Evolutionary conservation across 2,329 filamentous ascomycete genomes (phyloP).

Genomic region (Colletotrichum sp.): DNA sequence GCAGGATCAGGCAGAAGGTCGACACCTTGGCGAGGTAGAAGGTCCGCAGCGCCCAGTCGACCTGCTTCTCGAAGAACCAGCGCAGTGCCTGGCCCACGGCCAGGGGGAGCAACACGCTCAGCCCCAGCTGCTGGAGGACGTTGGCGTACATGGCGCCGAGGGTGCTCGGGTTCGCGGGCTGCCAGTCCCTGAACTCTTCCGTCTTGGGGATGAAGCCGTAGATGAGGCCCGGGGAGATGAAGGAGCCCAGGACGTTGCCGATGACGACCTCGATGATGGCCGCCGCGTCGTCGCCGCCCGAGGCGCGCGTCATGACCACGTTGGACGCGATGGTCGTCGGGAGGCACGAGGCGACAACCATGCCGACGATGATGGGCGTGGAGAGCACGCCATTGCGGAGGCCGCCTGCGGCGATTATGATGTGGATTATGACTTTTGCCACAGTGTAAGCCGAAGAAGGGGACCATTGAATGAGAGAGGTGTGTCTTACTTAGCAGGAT

Average conservation of each 20-base stretch:
- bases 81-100: slow-evolving; percentile 65
- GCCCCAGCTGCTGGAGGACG: slow-evolving; percentile 71
- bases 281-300: slow-evolving; percentile 70
- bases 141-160: slow-evolving; percentile 66
- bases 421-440: slow-evolving; percentile 45
- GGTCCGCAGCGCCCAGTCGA: slow-evolving; percentile 55
- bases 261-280: slow-evolving; percentile 72
- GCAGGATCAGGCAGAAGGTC: slow-evolving; percentile 48
- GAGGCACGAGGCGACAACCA: slow-evolving; percentile 69
- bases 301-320: slow-evolving; percentile 73
- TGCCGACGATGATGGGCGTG: slow-evolving; percentile 67
- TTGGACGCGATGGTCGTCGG: slow-evolving; percentile 77
- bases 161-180: slow-evolving; percentile 54
- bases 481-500: slow-evolving; percentile 57
- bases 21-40: slow-evolving; percentile 57
- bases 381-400: slow-evolving; percentile 62
- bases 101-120: slow-evolving; percentile 70
- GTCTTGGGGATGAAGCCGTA: slow-evolving; percentile 61
- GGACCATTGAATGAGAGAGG: background rate
- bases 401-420: slow-evolving; percentile 50
- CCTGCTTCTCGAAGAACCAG: slow-evolving; percentile 51
- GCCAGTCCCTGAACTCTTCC: slow-evolving; percentile 59
- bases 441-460: background rate
- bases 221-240: slow-evolving; percentile 68
- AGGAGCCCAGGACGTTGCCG: slow-evolving; percentile 71